phyloP scores from a whole-genome alignment of 306 rosid species.

The Cucurbita ficifolia region DNA sequence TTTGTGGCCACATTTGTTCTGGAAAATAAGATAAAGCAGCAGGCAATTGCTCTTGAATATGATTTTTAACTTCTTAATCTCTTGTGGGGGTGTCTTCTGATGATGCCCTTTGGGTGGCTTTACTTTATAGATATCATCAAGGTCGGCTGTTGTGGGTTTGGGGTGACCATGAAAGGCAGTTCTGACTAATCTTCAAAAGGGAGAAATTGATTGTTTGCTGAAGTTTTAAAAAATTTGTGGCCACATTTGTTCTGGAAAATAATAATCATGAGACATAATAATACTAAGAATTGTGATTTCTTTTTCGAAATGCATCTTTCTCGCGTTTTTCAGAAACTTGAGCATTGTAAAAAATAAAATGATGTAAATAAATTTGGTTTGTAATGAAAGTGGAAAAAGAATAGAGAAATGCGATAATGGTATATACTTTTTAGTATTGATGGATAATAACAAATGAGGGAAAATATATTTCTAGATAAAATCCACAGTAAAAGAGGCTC shows the following conservation, averaged over 20 bases:
- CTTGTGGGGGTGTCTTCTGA: neutral
- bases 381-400: neutral
- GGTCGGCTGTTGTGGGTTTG: neutral
- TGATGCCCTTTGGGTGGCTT: conserved; percentile 6
- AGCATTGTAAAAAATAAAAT: neutral
- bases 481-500: neutral
- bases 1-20: neutral
- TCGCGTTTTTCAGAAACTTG: too few species aligned
- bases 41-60: neutral
- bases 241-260: neutral
- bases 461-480: neutral
- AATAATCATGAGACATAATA: neutral
- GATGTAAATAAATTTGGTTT: too few species aligned
- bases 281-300: neutral
- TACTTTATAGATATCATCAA: neutral
- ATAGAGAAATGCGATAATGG: neutral
- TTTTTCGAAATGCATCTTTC: neutral
- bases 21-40: neutral
- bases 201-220: neutral
- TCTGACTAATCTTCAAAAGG: neutral
- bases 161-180: neutral
- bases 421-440: neutral
- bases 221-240: neutral
- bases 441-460: neutral
- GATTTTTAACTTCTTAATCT: neutral